Conservation (phyloP, 768 basidiomycete genomes). For the Lactifluus subvellereus region DNA sequence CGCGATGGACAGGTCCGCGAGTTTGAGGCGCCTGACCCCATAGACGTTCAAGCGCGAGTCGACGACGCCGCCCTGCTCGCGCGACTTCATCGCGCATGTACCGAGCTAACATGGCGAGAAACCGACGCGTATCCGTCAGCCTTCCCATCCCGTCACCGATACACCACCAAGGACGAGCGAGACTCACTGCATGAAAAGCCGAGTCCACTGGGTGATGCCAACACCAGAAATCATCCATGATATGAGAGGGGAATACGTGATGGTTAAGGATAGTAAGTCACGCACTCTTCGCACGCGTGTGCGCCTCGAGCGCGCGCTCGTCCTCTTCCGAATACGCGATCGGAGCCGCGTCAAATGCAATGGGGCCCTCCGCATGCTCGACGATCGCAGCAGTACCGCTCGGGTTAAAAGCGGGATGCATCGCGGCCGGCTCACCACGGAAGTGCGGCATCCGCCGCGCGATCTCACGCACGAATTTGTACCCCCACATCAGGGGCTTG, state of each 20-base stretch:
- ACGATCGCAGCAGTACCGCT: conserved; percentile 28
- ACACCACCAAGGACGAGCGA: not conserved
- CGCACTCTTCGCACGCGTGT: conserved; percentile 22
- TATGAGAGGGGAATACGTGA: not conserved
- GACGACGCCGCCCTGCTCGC: conserved; percentile 53
- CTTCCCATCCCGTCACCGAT: too few relatives aligned
- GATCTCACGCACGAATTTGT: conserved; percentile 52
- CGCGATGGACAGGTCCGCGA: conserved; percentile 42
- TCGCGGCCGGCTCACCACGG: conserved; percentile 30
- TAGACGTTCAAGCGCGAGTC: conserved; percentile 60
- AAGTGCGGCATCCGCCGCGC: conserved; percentile 46
- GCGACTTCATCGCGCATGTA: conserved; percentile 64
- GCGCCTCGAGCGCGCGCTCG: conserved; percentile 32
- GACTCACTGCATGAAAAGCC: conserved; percentile 18
- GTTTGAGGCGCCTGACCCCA: conserved; percentile 50
- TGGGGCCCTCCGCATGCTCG: conserved; percentile 21
- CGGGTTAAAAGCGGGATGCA: conserved; percentile 31
- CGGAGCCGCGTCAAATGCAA: conserved; percentile 28
- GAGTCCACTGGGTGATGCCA: not conserved
- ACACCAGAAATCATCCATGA: not conserved
- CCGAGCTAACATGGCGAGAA: conserved; percentile 40
- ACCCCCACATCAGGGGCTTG: conserved; percentile 42
- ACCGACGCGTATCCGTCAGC: not conserved
- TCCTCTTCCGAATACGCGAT: conserved; percentile 34
- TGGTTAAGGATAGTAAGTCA: not conserved